Evolutionary conservation across 2,329 filamentous ascomycete genomes (phyloP).

Genomic region (Emericellopsis atlantica): DNA sequence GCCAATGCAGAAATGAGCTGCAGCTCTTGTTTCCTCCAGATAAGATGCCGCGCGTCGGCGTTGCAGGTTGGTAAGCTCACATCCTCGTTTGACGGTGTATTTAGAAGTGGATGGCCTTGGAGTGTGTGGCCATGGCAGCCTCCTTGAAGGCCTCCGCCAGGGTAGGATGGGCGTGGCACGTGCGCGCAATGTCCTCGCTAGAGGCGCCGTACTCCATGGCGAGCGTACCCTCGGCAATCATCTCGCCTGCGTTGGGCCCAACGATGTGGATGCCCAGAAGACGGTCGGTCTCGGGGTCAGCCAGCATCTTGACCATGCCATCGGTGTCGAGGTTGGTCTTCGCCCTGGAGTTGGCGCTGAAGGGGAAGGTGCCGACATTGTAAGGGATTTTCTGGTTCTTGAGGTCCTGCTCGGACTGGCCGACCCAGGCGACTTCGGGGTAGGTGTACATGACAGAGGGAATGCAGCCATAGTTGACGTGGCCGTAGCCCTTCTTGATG

Average conservation of each 20-base stretch:
- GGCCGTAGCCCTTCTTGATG: conserved; percentile 94
- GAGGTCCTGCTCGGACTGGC: conserved; percentile 91
- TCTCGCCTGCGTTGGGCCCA: conserved; percentile 90
- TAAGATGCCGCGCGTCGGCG: no score
- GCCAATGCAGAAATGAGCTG: no score
- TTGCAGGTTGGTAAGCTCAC: no score
- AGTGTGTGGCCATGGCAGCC: conserved; percentile 94
- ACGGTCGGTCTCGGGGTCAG: conserved; percentile 91
- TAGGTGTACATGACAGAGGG: conserved; percentile 99
- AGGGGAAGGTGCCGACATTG: conserved; percentile 88
- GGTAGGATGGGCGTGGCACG: conserved; percentile 93
- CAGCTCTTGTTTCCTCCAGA: no score
- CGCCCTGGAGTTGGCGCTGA: conserved; percentile 93
- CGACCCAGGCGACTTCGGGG: conserved; percentile 97
- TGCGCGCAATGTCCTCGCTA: conserved; percentile 87
- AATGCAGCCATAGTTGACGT: conserved; percentile 98
- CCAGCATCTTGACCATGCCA: conserved; percentile 92
- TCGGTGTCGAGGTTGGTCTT: conserved; percentile 98
- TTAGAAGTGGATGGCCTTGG: conserved; percentile 93
- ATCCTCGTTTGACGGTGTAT: background rate
- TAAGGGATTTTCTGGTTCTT: conserved; percentile 86
- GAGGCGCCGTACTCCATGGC: conserved; percentile 94
- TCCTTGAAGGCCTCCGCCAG: conserved; percentile 98
- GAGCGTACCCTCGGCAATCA: conserved; percentile 95
- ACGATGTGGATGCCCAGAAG: conserved; percentile 95